Base-by-base conservation (phyloP, 768 basidiomycete genomes). In the Leccinum aurantiacum region DNA sequence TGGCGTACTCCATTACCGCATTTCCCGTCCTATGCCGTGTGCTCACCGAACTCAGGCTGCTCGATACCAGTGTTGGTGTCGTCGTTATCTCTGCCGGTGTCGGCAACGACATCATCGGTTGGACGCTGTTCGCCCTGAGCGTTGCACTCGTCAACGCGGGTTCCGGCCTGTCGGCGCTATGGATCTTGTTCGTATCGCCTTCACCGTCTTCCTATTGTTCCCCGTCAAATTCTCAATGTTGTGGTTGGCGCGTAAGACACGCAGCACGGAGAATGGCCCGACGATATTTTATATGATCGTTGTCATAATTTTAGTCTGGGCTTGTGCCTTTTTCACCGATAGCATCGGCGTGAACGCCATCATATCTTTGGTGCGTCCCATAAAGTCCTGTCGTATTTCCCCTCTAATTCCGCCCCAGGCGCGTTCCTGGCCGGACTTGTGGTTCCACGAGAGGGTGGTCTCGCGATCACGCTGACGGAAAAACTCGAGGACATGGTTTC, bases 401-500 rank as follows among this genome's bases (percentile, higher is more conserved):
- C 5, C 3, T 33, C 53, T 67, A 17, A 51, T 41, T 7, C 44
- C 10, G 61, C 15, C 2, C 8, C 59, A 88, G 87, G 87, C 53
- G 93, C 91, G 0, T 96, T 97, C 78, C 69, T 96, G 11, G 84
- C 85, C 2, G 95, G 90, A 2, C 71, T 91, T 49, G 83, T 89
- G 57, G 88, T 98, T 8, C 96, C 97, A 2, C 85, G 93, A 29
- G 89, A 95, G 67, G 91, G 92, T 3, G 90, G 90, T 3, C 85
- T 99, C 37, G 85, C 90, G 0, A 91, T 95, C 54, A 80, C 87
- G 0, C 77, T 98, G n/a, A 94, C 92, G 0, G 93, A 96, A 67
- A 98, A 96, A 69, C 77, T 98, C n/a, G 97, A 99, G 75, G 96
- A 98, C 75, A 87, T 96, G 83, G 91, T 95, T 3, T 76, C 91